Base-by-base conservation (phyloP, 352 stramenopile genomes). In the Phytophthora colocasiae region DNA sequence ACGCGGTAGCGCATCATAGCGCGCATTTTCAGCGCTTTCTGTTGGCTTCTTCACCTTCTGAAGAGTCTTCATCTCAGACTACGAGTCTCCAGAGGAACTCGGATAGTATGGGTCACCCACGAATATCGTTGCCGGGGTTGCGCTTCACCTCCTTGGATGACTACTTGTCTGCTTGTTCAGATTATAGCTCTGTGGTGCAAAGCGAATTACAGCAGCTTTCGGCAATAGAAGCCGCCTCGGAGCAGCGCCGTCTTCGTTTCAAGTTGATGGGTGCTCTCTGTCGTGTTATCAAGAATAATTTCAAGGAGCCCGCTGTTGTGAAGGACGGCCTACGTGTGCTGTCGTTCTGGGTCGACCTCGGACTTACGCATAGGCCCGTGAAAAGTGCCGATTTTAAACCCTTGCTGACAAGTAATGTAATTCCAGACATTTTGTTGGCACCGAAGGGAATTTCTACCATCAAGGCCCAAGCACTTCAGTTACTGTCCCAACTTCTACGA, bases 191-290 rank as follows among this genome's bases (percentile, higher is more conserved):
- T 19, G 26, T 63, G 31, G 31, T 52, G 31, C 58, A 71, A 43
- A 58, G 49, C 17, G 71, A 80, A 14, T 45, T 66, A 49, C 26
- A 66, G 1, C 57, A 68, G 31, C 31, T 58, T 17, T 57, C 67
- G 29, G 55, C 31, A 12, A 65, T 47, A 8, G 67, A 88, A 58
- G 53, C 51, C 27, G 65, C 69, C 14, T 72, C 63, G 2, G 75
- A 83, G 47, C 66, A 80, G 17, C 61, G 67, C 8, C 56, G 80
- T 12, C 53, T 83, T 55, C 65, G 75, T 10, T 55, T 55, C 2
- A 81, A 83, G 36, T 46, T 90, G 12, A 63, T 90, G 27, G 71
- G 62, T 41, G 74, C 71, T 27, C 63, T 90, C n/a, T 87, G 81
- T 36, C 68, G 69, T 5, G 66, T 83, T 15, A 77, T 90, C 24